Percentiles rank a stretch among this genome's conserved stretches.
phyloP scores from a whole-genome alignment of 1,139 yeast species.

The Lodderomyces margitis region DNA sequence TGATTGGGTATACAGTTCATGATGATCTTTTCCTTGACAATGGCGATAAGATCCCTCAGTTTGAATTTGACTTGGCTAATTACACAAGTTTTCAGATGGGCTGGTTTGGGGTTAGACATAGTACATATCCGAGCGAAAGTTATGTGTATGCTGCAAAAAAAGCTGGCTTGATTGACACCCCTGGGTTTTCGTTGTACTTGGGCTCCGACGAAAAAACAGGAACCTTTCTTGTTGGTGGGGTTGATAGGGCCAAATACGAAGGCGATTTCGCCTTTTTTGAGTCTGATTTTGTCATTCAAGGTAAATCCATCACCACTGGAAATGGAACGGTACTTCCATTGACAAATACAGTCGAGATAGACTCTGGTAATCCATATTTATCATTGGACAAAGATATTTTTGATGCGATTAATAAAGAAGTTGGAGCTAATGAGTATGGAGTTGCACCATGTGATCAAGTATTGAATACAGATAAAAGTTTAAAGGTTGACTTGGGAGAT shows the following conservation, averaged over 20 bases:
- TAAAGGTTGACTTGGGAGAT: conserved; percentile 1
- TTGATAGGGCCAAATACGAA: conserved; percentile 26
- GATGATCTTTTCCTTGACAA: neutral
- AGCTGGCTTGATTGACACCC: conserved; percentile 6
- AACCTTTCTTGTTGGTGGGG: conserved; percentile 29
- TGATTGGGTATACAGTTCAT: conserved; percentile 12
- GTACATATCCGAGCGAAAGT: neutral
- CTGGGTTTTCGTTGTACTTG: conserved; percentile 28
- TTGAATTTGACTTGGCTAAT: neutral
- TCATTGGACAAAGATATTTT: neutral
- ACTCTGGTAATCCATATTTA: neutral
- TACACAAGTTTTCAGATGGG: neutral
- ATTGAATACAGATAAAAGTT: conserved; percentile 1
- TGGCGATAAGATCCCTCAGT: neutral
- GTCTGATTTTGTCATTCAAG: neutral
- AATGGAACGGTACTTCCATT: neutral
- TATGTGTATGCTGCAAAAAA: conserved; percentile 3
- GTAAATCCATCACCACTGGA: neutral
- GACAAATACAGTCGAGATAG: neutral
- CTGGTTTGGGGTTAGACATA: neutral
- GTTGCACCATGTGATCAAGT: neutral
- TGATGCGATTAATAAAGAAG: neutral
- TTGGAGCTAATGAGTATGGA: neutral
- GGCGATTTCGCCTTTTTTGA: conserved; percentile 4
- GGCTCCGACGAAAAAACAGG: conserved; percentile 22